Conservation (phyloP, 768 basidiomycete genomes). For the Phylloporus arenicola region DNA sequence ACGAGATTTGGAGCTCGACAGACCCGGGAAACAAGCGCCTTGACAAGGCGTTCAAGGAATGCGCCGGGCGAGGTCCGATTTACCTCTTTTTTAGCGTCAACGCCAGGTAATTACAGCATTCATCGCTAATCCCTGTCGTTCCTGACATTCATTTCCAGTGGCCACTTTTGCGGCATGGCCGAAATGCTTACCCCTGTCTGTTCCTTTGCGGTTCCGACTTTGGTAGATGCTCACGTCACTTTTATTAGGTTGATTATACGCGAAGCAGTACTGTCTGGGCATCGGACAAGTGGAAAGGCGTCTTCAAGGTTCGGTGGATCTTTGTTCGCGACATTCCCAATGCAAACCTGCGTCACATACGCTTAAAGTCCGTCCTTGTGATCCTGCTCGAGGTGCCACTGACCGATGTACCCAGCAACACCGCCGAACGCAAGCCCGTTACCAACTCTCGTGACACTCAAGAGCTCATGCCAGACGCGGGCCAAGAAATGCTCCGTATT, state of each 20-base stretch:
- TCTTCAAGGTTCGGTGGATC: constrained; percentile 97
- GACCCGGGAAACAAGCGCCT: constrained; percentile 96
- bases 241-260: constrained; percentile 76
- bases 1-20: constrained; percentile 97
- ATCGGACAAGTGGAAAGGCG: constrained; percentile 99
- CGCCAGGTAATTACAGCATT: constrained; percentile 49
- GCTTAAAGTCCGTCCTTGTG: constrained; percentile 54
- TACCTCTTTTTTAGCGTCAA: constrained; percentile 99
- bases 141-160: constrained; percentile 41
- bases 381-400: constrained; percentile 7
- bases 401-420: constrained; percentile 59
- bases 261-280: constrained; percentile 97
- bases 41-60: constrained; percentile 96
- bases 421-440: constrained; percentile 96
- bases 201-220: background rate
- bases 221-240: background rate
- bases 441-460: constrained; percentile 98
- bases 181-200: constrained; percentile 93
- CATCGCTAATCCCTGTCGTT: background rate
- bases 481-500: constrained; percentile 93
- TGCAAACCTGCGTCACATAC: constrained; percentile 82
- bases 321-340: constrained; percentile 96
- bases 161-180: constrained; percentile 98
- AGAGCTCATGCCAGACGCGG: constrained; percentile 92
- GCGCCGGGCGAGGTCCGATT: constrained; percentile 85